These are phyloP conservation scores for Atkinsonella hypoxylon DNA, from an alignment of 2,329 filamentous ascomycete genomes.

Conservation along the genomic window DNA sequence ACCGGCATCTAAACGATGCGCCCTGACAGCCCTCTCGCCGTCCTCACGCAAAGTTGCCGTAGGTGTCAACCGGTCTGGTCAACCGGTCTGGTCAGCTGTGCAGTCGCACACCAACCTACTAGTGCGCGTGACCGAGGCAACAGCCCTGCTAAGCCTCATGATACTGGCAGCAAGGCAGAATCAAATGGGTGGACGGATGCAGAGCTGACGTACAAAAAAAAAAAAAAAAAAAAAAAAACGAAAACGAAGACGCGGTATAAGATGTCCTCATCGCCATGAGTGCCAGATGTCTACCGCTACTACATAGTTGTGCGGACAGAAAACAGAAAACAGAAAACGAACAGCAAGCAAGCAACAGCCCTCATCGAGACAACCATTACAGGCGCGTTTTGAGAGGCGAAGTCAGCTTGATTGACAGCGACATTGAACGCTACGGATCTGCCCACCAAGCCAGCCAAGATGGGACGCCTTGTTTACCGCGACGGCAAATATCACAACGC, in stretches of 20 bases:
- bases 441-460: neutral
- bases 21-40: too few relatives aligned
- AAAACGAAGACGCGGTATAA: too few relatives aligned
- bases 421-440: neutral
- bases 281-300: too few relatives aligned
- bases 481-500: constrained; percentile 18
- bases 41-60: neutral
- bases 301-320: too few relatives aligned
- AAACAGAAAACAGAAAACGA: too few relatives aligned
- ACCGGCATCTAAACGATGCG: too few relatives aligned
- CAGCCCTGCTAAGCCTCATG: neutral
- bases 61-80: neutral
- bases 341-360: too few relatives aligned
- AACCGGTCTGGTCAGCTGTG: neutral
- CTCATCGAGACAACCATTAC: too few relatives aligned
- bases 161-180: neutral
- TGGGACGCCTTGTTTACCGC: constrained; percentile 16
- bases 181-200: neutral
- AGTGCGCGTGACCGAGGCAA: neutral
- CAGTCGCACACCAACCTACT: neutral
- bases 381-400: too few relatives aligned
- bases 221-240: too few relatives aligned
- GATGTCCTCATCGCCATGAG: neutral
- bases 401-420: too few relatives aligned
- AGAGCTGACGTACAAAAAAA: neutral